Evolutionary conservation across 192 early-diverging fungal genomes (phyloP).

Genomic region (Dimargaris xerosporica): DNA sequence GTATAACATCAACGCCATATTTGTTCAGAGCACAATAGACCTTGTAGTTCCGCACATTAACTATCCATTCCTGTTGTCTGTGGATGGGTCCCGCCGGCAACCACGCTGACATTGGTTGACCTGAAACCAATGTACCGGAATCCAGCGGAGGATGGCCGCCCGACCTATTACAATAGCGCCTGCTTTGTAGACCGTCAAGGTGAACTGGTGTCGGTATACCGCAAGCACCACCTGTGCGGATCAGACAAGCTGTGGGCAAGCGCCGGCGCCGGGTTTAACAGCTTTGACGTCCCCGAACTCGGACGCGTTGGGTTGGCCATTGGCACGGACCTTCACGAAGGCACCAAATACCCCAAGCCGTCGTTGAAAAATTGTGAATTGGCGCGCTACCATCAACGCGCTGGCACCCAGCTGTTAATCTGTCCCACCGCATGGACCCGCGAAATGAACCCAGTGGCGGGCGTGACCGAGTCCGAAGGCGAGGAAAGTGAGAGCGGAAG

Average conservation of each 20-base stretch:
- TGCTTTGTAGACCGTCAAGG: constrained; percentile 37
- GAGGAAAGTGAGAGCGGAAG: not conserved
- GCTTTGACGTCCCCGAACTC: constrained; percentile 30
- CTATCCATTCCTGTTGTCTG: too few species aligned
- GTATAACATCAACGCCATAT: too few species aligned
- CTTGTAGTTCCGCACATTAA: too few species aligned
- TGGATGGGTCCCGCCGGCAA: too few species aligned
- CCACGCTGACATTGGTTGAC: too few species aligned
- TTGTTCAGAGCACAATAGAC: too few species aligned
- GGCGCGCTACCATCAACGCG: not conserved
- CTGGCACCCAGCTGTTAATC: not conserved
- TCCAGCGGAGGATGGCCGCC: constrained; percentile 3
- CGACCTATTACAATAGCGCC: constrained; percentile 43
- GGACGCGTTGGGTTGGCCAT: constrained; percentile 31
- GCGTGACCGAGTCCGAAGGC: not conserved
- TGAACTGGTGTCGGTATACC: constrained; percentile 37
- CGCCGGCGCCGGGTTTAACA: constrained; percentile 44
- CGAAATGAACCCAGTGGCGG: not conserved
- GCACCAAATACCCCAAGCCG: not conserved
- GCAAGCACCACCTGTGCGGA: constrained; percentile 53
- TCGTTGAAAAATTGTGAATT: not conserved
- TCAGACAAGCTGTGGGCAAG: constrained; percentile 62
- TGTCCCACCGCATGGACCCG: not conserved
- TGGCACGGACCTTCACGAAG: not conserved
- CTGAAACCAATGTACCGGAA: not conserved